Conservation (phyloP, 1,284 basidiomycete species). For the Cerioporus squamosus region DNA sequence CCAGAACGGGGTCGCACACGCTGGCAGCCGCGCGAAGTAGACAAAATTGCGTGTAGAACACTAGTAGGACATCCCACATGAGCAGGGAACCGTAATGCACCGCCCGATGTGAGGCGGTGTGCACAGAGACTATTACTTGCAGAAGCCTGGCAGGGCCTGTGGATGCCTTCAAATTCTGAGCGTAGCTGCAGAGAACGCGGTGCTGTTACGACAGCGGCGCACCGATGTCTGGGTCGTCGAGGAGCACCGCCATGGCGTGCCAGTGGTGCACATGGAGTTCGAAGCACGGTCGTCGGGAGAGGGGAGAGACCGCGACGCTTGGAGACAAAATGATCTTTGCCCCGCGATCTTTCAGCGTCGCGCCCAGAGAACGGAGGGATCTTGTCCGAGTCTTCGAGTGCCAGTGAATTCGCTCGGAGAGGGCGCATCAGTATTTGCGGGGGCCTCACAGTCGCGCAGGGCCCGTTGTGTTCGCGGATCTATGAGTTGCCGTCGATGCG, state of each 20-base stretch:
- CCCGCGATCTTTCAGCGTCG: no score
- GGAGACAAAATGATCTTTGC: not conserved
- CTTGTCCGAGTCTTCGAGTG: no score
- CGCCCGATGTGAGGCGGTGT: not conserved
- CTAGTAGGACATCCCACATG: no score
- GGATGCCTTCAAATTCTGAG: no score
- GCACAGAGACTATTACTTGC: not conserved
- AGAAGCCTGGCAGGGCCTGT: no score
- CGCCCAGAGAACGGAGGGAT: no score
- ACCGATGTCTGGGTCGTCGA: no score
- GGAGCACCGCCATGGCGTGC: not conserved
- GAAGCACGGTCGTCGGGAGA: conserved; percentile 17
- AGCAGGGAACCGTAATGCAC: not conserved
- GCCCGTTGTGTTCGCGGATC: not conserved
- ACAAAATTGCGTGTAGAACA: not conserved
- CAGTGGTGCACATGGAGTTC: conserved; percentile 1
- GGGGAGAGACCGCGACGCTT: not conserved
- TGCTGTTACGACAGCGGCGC: no score
- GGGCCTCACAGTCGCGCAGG: no score
- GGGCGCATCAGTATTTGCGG: conserved; percentile 1
- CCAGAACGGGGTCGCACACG: not conserved
- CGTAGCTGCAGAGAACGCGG: no score
- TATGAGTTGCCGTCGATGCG: no score
- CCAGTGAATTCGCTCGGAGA: no score
- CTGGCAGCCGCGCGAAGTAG: not conserved